Evolutionary conservation across 441 rosid species (phyloP).

Genomic region (Gossypium aridum): DNA sequence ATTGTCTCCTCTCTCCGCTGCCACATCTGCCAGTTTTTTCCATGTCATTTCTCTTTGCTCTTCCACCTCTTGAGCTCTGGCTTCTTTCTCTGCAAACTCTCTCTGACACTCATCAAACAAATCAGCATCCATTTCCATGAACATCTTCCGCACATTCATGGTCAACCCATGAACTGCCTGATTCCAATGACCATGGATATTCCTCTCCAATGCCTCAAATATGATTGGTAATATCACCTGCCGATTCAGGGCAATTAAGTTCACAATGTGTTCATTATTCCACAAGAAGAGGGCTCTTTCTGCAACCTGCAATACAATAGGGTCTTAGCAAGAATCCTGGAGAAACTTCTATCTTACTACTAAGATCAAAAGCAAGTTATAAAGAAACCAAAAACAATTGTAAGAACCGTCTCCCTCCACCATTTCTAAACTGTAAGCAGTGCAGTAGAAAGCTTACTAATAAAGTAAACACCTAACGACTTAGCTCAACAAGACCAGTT

Average conservation of each 20-base stretch:
- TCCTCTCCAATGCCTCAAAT: constrained; percentile 74
- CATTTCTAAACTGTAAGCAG: not conserved
- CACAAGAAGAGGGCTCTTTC: constrained; percentile 90
- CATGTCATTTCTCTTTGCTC: constrained; percentile 69
- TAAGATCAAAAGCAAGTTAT: not conserved
- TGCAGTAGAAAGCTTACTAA: not conserved
- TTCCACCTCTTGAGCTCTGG: constrained; percentile 55
- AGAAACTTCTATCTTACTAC: not conserved
- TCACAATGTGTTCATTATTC: constrained; percentile 88
- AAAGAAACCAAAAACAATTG: not conserved
- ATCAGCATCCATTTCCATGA: constrained; percentile 78
- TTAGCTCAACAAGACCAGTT: not conserved
- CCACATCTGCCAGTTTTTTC: constrained; percentile 76
- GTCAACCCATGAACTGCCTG: constrained; percentile 89
- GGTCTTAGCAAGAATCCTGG: constrained; percentile 6
- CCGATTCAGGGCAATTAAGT: constrained; percentile 69
- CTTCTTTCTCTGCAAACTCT: constrained; percentile 54
- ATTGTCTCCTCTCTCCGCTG: constrained; percentile 49
- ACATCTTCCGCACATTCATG: constrained; percentile 70
- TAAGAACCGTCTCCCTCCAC: not conserved
- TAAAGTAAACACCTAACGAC: not conserved
- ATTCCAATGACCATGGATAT: constrained; percentile 74
- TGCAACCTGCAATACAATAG: constrained; percentile 58
- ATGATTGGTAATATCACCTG: constrained; percentile 62
- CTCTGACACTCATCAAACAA: constrained; percentile 71